phyloP scores from a whole-genome alignment of 768 basidiomycete genomes.

The Gloeostereum incarnatum region DNA sequence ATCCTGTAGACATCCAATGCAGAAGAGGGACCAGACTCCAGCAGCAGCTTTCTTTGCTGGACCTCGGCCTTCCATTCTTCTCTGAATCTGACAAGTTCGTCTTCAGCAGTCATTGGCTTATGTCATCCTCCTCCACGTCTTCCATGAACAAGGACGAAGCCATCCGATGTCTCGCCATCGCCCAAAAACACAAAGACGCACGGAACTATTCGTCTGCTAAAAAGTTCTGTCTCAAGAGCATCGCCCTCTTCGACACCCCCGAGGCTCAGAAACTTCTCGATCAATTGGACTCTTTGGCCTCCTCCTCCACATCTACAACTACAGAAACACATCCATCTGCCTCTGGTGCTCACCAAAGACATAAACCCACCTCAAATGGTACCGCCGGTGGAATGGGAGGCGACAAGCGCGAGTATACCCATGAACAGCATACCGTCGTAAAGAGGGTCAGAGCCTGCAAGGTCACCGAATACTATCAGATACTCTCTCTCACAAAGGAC shows the following conservation, averaged over 20 bases:
- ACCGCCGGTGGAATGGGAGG: constrained; percentile 41
- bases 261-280: constrained; percentile 64
- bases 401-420: constrained; percentile 80
- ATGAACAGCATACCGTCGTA: constrained; percentile 76
- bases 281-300: constrained; percentile 49
- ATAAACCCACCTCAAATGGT: constrained; percentile 20
- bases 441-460: constrained; percentile 82
- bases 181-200: constrained; percentile 62
- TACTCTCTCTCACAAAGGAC: constrained; percentile 66
- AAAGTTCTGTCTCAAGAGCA: constrained; percentile 86
- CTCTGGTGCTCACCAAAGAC: constrained; percentile 61
- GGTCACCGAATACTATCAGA: constrained; percentile 89
- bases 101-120: constrained; percentile 11
- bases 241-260: constrained; percentile 70
- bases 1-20: constrained; percentile 61
- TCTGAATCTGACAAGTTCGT: constrained; percentile 63
- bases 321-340: constrained; percentile 69
- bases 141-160: constrained; percentile 70
- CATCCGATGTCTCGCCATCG: constrained; percentile 69
- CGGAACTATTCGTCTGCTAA: constrained; percentile 71
- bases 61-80: constrained; percentile 69
- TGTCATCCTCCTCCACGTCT: constrained; percentile 1
- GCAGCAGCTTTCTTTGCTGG: constrained; percentile 23
- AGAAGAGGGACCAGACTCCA: constrained; percentile 18
- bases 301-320: constrained; percentile 25